phyloP scores from a whole-genome alignment of 495 filamentous ascomycete species.

The Filosporella fistucella region DNA sequence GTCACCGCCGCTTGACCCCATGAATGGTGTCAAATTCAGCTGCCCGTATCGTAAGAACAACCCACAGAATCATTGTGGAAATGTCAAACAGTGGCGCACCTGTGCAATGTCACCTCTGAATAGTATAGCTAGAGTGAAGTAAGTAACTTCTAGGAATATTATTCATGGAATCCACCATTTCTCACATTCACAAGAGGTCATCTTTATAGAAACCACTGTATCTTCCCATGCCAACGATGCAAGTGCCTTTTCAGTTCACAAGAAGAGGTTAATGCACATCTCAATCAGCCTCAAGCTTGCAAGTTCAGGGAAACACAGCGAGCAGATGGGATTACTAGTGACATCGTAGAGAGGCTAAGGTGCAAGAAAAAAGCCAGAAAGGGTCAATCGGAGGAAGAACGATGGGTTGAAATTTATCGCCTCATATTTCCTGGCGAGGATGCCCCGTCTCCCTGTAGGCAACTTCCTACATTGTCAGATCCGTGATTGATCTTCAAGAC shows the following conservation, averaged over 20 bases:
- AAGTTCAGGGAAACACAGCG: slow-evolving; percentile 2
- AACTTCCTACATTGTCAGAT: neutral
- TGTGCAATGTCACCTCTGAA: slow-evolving; percentile 12
- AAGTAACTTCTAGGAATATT: neutral
- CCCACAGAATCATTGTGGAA: slow-evolving; percentile 5
- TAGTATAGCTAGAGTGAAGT: slow-evolving; percentile 15
- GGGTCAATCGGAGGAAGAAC: slow-evolving; percentile 18
- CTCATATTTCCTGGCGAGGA: slow-evolving; percentile 18
- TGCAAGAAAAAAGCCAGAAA: slow-evolving; percentile 14
- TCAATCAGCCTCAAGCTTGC: slow-evolving; percentile 8
- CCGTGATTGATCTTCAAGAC: too few species aligned
- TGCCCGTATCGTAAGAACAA: slow-evolving; percentile 15
- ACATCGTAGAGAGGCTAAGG: slow-evolving; percentile 8
- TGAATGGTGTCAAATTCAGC: slow-evolving; percentile 2
- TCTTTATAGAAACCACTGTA: slow-evolving; percentile 14
- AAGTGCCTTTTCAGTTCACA: slow-evolving; percentile 7
- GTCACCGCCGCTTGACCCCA: neutral
- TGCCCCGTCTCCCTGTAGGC: slow-evolving; percentile 15
- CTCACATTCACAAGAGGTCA: slow-evolving; percentile 6
- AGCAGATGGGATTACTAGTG: slow-evolving; percentile 17
- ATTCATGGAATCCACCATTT: neutral
- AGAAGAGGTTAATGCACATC: slow-evolving; percentile 13
- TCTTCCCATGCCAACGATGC: slow-evolving; percentile 15
- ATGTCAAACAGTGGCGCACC: neutral
- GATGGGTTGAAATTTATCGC: slow-evolving; percentile 19